Evolutionary conservation across 257 asterid species (phyloP), one percentile per base, ranked within the genome.

Genomic region (Solanum chilense): DNA sequence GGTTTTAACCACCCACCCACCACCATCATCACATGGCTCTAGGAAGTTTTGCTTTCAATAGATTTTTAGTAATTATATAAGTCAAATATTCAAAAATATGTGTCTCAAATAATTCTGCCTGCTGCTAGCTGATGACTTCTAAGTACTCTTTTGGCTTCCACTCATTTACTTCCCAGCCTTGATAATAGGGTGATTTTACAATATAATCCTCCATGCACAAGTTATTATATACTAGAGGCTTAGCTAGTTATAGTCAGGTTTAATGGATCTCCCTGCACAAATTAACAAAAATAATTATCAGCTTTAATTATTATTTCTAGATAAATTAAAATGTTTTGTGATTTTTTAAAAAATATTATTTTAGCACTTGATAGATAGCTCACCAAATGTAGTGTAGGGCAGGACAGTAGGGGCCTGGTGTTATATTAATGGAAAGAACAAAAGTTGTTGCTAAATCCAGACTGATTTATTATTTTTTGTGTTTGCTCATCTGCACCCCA

Each of bases 401-500:
- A 88, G 82, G 83, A 56, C 21, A 82, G 86, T 75, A 31, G 87
- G 87, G 86, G 45, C 35, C 64, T 86, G 81, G 82, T 85, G 39
- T 64, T 52, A 37, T 88, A 91, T 92, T 88, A 91, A 88, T 92
- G 93, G 91, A 91, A 93, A 42, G 94, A 90, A 89, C 92, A 92
- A 89, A 92, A 92, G 93, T 84, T 90, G 93, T 75, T 91, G 94
- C 60, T 89, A 91, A 87, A 86, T 86, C 86, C 93, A 47, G 93
- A 66, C 89, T 93, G 94, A 91, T 92, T 91, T 62, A 88, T 88
- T 27, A 89, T 86, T 87, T 87, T 91, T 68, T 91, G 94, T 88
- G 94, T 92, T 60, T 90, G 95, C 70, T 92, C 98, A 83, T 92
- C 98, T 87, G 89, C 92, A 82, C 91, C 96, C 96, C 95, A 93